Base-by-base conservation (phyloP, 495 filamentous ascomycete genomes). In the Trichoderma reesei region DNA sequence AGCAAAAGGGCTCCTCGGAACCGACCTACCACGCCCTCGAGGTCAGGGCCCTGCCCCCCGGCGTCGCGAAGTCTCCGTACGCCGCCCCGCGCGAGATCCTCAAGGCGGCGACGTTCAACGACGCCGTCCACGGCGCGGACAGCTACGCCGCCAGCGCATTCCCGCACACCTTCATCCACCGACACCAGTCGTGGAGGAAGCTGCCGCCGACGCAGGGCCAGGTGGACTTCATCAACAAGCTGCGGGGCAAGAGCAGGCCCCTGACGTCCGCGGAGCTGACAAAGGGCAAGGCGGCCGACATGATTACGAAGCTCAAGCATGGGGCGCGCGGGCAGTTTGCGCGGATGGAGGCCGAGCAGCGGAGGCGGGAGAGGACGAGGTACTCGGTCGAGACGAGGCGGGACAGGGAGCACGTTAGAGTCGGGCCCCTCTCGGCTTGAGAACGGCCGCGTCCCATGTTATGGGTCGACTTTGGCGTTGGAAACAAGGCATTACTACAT, bases 221-320 rank as follows among this genome's bases (percentile, higher is more conserved):
- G 70, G 62, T 96, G 0, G 72, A 76, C 3, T 82, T 92, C 41
- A 71, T 98, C 36, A 95, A 95, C 67, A 86, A 83, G 66, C 68
- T 88, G 5, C 76, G 85, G 5, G 74, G 78, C 1, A 74, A 80
- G 10, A 71, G 84, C 1, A 79, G 85, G n/a, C 75, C 79, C 60
- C 70, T 94, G 18, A 77, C 66, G n/a, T 44, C 73, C 0, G 71
- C 70, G 1, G 79, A 83, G 38, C 65, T 96, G 48, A 95, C 85
- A 5, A 90, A 91, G 63, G 94, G 94, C 1, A 83, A 85, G 68
- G 95, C 94, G 39, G 82, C 81, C 20, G 94, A 98, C 76, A 91
- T 96, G 84, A 96, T 98, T 65, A 95, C 89, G 2, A 96, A 96
- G 71, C 68, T 96, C 64, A 91, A 87, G 68, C 86, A 90, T 71